These are phyloP conservation scores for Tephrocybe sp. DNA, from an alignment of 768 basidiomycete species.

Conservation along the genomic window DNA sequence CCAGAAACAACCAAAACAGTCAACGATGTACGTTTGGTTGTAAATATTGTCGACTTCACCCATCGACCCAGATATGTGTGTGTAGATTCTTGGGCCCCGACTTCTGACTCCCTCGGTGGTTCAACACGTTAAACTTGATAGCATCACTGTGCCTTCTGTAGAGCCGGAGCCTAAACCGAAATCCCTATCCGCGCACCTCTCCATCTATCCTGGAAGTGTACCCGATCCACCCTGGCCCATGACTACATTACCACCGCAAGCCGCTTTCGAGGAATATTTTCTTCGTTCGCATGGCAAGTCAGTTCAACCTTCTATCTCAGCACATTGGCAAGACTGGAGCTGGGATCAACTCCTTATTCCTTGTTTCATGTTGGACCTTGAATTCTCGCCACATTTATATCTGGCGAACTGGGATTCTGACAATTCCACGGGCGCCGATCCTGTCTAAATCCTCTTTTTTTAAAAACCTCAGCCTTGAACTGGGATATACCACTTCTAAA, in stretches of 20 bases:
- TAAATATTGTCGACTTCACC: slow-evolving; percentile 4
- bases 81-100: slow-evolving; percentile 4
- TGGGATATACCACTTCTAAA: background rate
- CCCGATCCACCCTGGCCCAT: slow-evolving; percentile 4
- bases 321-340: slow-evolving; percentile 39
- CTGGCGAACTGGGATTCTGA: slow-evolving; percentile 1
- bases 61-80: slow-evolving; percentile 4
- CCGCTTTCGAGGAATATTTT: slow-evolving; percentile 28
- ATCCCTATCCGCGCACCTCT: background rate
- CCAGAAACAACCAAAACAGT: background rate
- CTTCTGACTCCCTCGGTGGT: background rate
- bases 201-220: slow-evolving; percentile 1
- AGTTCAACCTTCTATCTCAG: slow-evolving; percentile 8
- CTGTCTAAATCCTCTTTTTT: background rate
- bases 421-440: background rate
- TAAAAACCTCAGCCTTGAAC: background rate
- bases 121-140: background rate
- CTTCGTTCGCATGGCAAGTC: slow-evolving; percentile 29
- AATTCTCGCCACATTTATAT: slow-evolving; percentile 2
- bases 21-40: slow-evolving; percentile 10
- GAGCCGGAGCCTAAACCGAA: slow-evolving; percentile 1
- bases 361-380: slow-evolving; percentile 20
- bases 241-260: slow-evolving; percentile 7
- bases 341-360: slow-evolving; percentile 40
- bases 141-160: background rate